phyloP scores from a whole-genome alignment of 2,329 filamentous ascomycete genomes.

The Colletotrichum lini region DNA sequence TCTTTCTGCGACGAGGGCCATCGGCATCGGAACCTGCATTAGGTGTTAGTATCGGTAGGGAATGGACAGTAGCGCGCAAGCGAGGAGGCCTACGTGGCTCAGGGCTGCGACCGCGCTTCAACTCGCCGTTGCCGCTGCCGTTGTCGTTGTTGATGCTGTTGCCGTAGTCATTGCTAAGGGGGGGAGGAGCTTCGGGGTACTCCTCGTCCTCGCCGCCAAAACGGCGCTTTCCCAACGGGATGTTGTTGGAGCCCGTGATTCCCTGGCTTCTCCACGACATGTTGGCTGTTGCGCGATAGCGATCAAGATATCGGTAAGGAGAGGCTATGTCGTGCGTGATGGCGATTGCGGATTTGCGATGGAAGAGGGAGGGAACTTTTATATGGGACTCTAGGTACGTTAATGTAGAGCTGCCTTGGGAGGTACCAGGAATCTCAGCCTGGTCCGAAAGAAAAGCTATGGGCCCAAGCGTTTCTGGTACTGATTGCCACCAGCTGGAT shows the following conservation, averaged over 20 bases:
- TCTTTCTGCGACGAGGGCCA: conserved; percentile 91
- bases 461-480: neutral
- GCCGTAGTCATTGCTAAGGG: conserved; percentile 42
- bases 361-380: conserved; percentile 33
- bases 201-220: conserved; percentile 77
- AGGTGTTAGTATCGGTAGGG: conserved; percentile 49
- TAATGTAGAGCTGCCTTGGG: conserved; percentile 22
- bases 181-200: conserved; percentile 15
- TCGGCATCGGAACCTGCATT: conserved; percentile 70
- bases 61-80: neutral
- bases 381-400: conserved; percentile 17
- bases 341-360: conserved; percentile 19
- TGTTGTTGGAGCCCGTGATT: conserved; percentile 98
- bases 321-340: conserved; percentile 26
- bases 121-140: conserved; percentile 60
- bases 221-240: conserved; percentile 89
- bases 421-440: conserved; percentile 3
- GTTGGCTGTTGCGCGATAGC: conserved; percentile 45
- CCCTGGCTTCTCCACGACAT: conserved; percentile 83
- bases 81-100: conserved; percentile 74
- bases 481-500: conserved; percentile 7
- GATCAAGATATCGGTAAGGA: conserved; percentile 18
- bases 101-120: conserved; percentile 94
- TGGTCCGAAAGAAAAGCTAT: neutral
- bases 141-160: conserved; percentile 40